Base-by-base conservation (phyloP, 2,329 filamentous ascomycete species). In the Ambrosiella xylebori region DNA sequence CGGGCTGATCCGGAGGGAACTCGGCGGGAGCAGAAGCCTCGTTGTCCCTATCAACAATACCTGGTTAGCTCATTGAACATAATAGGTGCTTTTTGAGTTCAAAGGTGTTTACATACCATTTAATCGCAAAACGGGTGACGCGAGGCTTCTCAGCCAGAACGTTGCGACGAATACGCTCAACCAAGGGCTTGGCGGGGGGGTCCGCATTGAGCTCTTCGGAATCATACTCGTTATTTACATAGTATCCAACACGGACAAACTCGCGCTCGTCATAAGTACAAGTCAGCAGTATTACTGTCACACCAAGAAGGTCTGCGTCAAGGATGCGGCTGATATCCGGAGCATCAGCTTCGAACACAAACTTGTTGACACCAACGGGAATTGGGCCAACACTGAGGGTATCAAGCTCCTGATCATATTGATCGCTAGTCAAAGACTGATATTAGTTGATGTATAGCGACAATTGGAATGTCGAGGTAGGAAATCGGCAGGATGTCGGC, bases 201-300 rank as follows among this genome's bases (percentile, higher is more conserved):
- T 97, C 90, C 53, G 85, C 82, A 65, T 82, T 85, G 62, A 98
- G 79, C 69, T 95, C 88, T 66, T 94, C 88, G 35, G 86, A 86
- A 65, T 95, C 88, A 71, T 98, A 98, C 71, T 98, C 94, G 67
- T 98, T 98, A 78, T 97, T 98, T 66, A 98, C 93, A 65, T 98
- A 98, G 79, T 98, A 98, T 62, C 93, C 93, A 47, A 98, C 91
- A 64, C 93, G 89, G 44, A 98, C 89, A 66, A 98, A 98, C 71
- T 98, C 93, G 67, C 93, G 83, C 57, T 86, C 86, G 66, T 98
- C 93, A 73, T 98, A 98, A 70, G 88, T 86, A 73, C 93, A 97
- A 59, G 89, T 95, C 64, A 98, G 80, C 58, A 98, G 84, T 65
- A 98, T 89, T 66, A 98, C 93, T 3, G 93, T 98, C 55, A 98